A percentile compares a stretch with the other conserved stretches of the same genome.
Conservation (phyloP, 2,329 filamentous ascomycete species). For the Diaporthe ampelina region DNA sequence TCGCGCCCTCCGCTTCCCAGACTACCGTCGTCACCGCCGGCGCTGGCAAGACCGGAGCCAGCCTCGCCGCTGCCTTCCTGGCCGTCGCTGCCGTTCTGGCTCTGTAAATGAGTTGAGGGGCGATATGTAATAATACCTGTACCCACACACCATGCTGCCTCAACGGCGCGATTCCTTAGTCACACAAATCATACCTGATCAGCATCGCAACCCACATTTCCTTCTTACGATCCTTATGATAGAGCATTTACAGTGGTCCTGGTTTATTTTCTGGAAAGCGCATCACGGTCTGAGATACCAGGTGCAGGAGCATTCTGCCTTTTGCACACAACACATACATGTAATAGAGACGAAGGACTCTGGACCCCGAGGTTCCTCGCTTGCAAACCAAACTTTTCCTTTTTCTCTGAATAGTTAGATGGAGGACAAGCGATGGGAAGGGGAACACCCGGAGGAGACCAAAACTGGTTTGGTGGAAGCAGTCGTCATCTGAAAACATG, state of each 20-base stretch:
- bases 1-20: conserved; percentile 51
- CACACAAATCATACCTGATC: conserved; percentile 29
- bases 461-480: conserved; percentile 10
- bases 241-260: conserved; percentile 49
- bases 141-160: conserved; percentile 26
- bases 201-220: conserved; percentile 49
- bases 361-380: conserved; percentile 26
- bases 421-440: conserved; percentile 18
- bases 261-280: conserved; percentile 44
- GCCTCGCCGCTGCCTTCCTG: conserved; percentile 61
- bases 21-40: conserved; percentile 51
- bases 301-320: conserved; percentile 31
- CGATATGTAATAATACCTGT: conserved; percentile 16
- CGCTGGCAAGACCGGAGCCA: conserved; percentile 53
- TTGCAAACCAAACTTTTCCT: conserved; percentile 26
- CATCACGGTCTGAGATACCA: conserved; percentile 31
- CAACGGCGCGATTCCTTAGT: conserved; percentile 32
- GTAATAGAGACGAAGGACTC: conserved; percentile 37
- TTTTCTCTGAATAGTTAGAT: conserved; percentile 18
- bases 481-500: conserved; percentile 20
- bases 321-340: conserved; percentile 35
- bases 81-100: conserved; percentile 60
- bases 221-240: conserved; percentile 73
- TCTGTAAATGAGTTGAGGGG: conserved; percentile 55
- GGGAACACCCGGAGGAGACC: conserved; percentile 5